Evolutionary conservation across 768 basidiomycete species (phyloP), one percentile per base, ranked within the genome.

Genomic region (Rhizopogon roseolus): DNA sequence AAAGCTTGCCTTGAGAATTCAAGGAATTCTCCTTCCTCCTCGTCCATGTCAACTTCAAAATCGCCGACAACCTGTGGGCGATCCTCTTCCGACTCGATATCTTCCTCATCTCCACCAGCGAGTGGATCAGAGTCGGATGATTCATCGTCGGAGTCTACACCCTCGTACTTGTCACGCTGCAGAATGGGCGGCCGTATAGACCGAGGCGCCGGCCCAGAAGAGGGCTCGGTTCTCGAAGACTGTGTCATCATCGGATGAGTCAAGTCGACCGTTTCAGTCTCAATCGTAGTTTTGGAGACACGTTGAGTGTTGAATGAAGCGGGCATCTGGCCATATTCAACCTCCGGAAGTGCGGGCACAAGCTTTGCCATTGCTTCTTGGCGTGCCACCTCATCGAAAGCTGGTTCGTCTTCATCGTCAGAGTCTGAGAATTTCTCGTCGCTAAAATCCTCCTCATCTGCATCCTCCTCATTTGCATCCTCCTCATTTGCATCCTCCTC

Each of bases 11-110:
- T 83, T 11, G 97, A 90, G 69, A 99, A 99, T 70, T 93, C 89
- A 29, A 99, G 71, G 60, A 98, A 99, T 60, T 97, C 96, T 61
- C 90, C 93, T 70, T 92, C 82, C 70, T 99, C 97, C 61, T 91
- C 87, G 1, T 76, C 82, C 93, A 98, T 96, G 60, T 97, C 88
- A 34, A 94, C 78, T 61, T 94, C 93, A 4, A 93, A 71, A 19
- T 93, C 89, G 14, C 86, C 90, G 2, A 90, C 84, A 3, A 95
- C 78, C 61, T 88, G 85, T 0, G 93, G 92, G n/a, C 74, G 73
- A 46, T 94, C 92, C 52, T 92, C 89, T 40, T 90, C 93, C 4
- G 78, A 81, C 52, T 88, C 88, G 8, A 67, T 70, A 32, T 77
- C 73, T 48, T 81, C 82, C 1, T 72, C 76, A 4, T 72, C 77